These are phyloP conservation scores for Penicillium sp. DNA, from an alignment of 2,329 filamentous ascomycete species.

Conservation along the genomic window DNA sequence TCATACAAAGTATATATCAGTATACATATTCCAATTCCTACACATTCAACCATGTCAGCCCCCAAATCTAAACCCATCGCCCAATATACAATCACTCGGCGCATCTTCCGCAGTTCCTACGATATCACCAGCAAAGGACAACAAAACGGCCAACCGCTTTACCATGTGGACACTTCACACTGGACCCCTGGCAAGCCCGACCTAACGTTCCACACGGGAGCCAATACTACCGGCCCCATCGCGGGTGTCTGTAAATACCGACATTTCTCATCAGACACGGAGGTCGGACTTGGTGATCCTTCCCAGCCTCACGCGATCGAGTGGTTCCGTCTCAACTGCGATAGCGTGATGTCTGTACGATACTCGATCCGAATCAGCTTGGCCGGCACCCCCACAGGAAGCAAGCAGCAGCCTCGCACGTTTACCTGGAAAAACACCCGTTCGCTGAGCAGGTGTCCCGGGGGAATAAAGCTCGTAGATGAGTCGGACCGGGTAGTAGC, in stretches of 20 bases:
- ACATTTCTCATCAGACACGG: conserved; percentile 37
- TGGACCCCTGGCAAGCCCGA: conserved; percentile 39
- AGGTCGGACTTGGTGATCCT: conserved; percentile 40
- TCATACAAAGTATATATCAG: not conserved
- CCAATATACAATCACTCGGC: conserved; percentile 33
- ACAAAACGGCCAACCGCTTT: conserved; percentile 13
- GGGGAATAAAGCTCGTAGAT: conserved; percentile 42
- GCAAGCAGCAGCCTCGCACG: conserved; percentile 12
- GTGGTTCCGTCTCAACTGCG: conserved; percentile 38
- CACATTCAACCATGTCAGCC: not conserved
- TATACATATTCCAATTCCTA: not conserved
- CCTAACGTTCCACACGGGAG: conserved; percentile 38
- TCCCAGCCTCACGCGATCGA: conserved; percentile 23
- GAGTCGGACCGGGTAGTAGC: conserved; percentile 35
- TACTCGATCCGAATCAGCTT: conserved; percentile 37
- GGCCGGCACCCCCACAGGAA: not conserved
- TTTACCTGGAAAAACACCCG: conserved; percentile 43
- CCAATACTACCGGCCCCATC: conserved; percentile 31
- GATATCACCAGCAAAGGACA: conserved; percentile 26
- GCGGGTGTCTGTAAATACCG: conserved; percentile 39
- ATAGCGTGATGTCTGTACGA: conserved; percentile 29
- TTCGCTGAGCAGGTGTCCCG: conserved; percentile 32
- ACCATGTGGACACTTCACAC: conserved; percentile 35
- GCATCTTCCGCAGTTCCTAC: conserved; percentile 29
- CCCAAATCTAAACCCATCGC: not conserved